Evolutionary conservation across 805 yeast species (phyloP), one percentile per base, ranked within the genome.

Genomic region (Debaryomyces prosopidis): DNA sequence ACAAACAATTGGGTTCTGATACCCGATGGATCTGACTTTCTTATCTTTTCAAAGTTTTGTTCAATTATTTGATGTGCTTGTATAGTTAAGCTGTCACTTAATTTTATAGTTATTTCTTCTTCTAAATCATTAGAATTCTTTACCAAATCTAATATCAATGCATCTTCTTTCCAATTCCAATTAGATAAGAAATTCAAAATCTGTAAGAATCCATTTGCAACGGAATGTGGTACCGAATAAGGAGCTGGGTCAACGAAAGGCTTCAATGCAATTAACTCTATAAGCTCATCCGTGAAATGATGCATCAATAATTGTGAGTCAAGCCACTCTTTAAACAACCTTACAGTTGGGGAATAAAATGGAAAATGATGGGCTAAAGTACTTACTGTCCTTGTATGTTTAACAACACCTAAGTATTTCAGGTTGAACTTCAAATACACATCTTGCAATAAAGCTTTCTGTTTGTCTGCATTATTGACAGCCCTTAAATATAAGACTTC

Each of bases 141-240:
- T 11, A 85, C 82, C 53, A 89, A 68, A 58, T 94, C 97, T 48
- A 94, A 67, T 43, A 91, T 79, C 49, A 94, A 68, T 1, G 96
- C 86, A 39, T 85, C 89, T 50, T 87, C 95, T 55, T 81, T 85
- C 99, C 99, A 94, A 63, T 94, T 90, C 99, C 99, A 94, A 36
- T 67, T 68, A 19, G 96, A 77, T 37, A 94, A 63, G 56, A 85
- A 87, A 39, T 79, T 71, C 32, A 94, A 62, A 10, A 84, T 77
- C 47, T 94, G 83, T 47, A 88, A 69, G 60, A 94, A 89, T 5
- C 96, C 99, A 44, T 85, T 77, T 50, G 82, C 84, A 7, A 85
- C 82, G 44, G 92, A 83, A 20, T 85, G 80, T 3, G 99, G 98
- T 1, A 81, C 77, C 1, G 81, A 75, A 67, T 79, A 91, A n/a